Conservation (phyloP, 495 filamentous ascomycete genomes). For the Aspergillus asperescens region DNA sequence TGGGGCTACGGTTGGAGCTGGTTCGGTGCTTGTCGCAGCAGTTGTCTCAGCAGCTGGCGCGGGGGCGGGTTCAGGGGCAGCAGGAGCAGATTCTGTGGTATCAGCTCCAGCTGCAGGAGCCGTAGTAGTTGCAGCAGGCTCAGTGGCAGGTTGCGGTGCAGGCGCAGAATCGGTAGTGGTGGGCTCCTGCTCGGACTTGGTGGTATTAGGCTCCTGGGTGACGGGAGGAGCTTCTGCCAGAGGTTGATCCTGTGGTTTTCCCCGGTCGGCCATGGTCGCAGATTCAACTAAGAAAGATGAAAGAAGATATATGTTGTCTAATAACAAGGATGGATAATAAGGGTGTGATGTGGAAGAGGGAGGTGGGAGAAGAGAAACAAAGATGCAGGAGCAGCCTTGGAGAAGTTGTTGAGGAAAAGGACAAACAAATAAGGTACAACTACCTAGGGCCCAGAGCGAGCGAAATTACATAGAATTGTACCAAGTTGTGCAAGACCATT, state of each 20-base stretch:
- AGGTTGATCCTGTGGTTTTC: conserved; percentile 12
- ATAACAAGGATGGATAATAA: not conserved
- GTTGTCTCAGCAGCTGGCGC: conserved; percentile 1
- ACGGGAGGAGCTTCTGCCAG: conserved; percentile 11
- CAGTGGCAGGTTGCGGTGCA: not conserved
- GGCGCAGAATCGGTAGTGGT: conserved; percentile 1
- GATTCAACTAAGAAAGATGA: not conserved
- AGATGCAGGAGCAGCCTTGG: conserved; percentile 1
- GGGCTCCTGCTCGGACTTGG: conserved; percentile 3
- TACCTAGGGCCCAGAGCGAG: not conserved
- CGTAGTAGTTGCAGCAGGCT: not conserved
- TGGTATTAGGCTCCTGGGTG: conserved; percentile 12
- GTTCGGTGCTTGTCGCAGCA: not conserved
- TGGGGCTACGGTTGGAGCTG: conserved; percentile 5
- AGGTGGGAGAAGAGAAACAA: not conserved
- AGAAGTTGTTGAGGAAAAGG: not conserved
- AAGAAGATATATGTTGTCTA: not conserved
- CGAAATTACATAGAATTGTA: not conserved
- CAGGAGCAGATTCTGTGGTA: not conserved
- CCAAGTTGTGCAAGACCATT: not conserved
- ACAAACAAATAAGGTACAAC: conserved; percentile 9
- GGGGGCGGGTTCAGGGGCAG: conserved; percentile 5
- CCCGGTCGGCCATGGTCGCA: conserved; percentile 21
- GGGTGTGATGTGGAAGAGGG: not conserved
- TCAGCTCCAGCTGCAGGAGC: not conserved